phyloP scores from a whole-genome alignment of 2,329 filamentous ascomycete genomes.

The Sarocladiaceae sp. region DNA sequence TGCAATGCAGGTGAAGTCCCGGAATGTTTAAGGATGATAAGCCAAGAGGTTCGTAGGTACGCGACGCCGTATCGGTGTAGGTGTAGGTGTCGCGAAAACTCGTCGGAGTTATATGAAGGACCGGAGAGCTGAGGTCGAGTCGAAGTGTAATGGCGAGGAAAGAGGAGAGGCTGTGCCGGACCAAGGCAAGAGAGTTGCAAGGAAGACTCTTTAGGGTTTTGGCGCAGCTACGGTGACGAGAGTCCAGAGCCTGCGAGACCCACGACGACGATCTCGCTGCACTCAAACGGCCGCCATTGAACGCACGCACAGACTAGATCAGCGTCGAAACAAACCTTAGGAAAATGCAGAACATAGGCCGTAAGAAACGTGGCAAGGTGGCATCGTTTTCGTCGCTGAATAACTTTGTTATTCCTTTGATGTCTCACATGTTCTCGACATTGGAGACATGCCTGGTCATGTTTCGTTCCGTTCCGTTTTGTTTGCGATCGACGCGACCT shows the following conservation, averaged over 20 bases:
- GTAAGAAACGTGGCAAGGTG: not conserved
- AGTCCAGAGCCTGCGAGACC: not conserved
- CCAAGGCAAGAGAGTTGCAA: not conserved
- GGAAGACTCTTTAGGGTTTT: slow-evolving; percentile 4
- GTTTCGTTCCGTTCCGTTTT: not conserved
- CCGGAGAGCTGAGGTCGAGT: not conserved
- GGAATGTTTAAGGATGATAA: too few relatives aligned
- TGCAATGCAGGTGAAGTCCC: not conserved
- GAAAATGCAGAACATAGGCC: too few relatives aligned
- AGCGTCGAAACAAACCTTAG: not conserved
- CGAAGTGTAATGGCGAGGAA: not conserved
- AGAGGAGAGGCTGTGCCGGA: not conserved
- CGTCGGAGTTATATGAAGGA: too few relatives aligned
- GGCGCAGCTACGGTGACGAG: slow-evolving; percentile 2
- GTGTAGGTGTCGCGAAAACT: too few relatives aligned
- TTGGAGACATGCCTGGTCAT: not conserved
- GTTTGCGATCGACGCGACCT: slow-evolving; percentile 6
- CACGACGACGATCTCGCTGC: slow-evolving; percentile 2
- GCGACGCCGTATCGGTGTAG: not conserved
- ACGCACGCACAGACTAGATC: not conserved
- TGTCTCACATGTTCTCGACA: slow-evolving; percentile 2
- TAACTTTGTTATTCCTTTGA: not conserved
- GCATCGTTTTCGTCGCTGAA: not conserved
- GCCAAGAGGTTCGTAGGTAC: too few relatives aligned
- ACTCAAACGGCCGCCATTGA: too few relatives aligned